These are phyloP conservation scores for Elaeagnus macrophylla DNA, from an alignment of 306 rosid species.

Conservation along the genomic window DNA sequence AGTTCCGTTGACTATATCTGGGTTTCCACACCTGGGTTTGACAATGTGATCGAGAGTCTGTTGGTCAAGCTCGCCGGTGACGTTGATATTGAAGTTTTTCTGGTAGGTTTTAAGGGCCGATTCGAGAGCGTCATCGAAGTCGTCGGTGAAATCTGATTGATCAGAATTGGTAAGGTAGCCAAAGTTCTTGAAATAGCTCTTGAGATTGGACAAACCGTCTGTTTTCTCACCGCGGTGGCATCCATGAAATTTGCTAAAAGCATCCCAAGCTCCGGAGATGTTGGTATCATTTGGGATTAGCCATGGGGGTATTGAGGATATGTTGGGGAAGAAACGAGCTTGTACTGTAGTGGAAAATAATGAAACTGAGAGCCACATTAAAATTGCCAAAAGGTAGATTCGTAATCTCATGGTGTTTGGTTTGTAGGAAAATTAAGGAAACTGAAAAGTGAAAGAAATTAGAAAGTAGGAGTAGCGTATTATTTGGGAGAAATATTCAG, in stretches of 20 bases:
- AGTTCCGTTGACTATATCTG: constrained; percentile 64
- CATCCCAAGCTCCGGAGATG: constrained; percentile 38
- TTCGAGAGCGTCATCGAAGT: constrained; percentile 47
- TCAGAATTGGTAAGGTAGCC: constrained; percentile 60
- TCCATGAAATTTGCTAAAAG: constrained; percentile 41
- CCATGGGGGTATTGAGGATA: constrained; percentile 39
- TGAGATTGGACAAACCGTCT: constrained; percentile 55
- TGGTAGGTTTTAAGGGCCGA: constrained; percentile 55
- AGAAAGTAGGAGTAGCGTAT: not conserved
- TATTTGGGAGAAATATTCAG: not conserved
- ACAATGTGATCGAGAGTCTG: constrained; percentile 38
- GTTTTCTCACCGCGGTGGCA: constrained; percentile 35
- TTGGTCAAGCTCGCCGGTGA: constrained; percentile 56
- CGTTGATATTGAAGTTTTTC: constrained; percentile 73
- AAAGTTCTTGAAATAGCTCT: constrained; percentile 50
- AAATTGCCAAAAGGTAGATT: constrained; percentile 9
- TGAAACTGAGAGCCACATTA: constrained; percentile 10
- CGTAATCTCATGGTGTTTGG: constrained; percentile 25
- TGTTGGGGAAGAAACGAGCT: constrained; percentile 63
- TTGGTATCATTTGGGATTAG: constrained; percentile 12
- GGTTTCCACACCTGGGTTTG: constrained; percentile 58
- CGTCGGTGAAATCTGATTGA: constrained; percentile 40
- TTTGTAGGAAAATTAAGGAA: constrained; percentile 4
- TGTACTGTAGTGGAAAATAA: constrained; percentile 22
- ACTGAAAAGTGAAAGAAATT: not conserved